Conservation (phyloP, 2,329 filamentous ascomycete species). For the Phialophora verrucosa region DNA sequence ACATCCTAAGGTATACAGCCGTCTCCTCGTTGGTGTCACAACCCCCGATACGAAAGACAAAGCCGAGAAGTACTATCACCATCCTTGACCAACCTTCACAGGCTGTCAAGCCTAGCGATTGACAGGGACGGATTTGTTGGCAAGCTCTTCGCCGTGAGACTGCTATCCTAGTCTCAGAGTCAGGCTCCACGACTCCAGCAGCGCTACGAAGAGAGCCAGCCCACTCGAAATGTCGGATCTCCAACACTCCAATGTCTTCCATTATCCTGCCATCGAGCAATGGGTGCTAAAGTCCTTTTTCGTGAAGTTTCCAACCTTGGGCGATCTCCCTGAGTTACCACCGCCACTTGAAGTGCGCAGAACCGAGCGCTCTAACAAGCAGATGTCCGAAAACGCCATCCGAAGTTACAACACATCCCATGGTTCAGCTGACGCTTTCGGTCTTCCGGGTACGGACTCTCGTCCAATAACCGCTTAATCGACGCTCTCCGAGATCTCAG, state of each 20-base stretch:
- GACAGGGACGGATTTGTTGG: background rate
- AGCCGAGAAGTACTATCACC: background rate
- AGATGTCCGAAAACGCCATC: background rate
- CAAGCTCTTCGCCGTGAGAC: background rate
- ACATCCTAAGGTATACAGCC: background rate
- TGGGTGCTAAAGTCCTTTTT: background rate
- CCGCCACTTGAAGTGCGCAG: background rate
- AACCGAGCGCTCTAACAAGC: background rate
- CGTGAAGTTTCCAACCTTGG: background rate
- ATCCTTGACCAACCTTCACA: background rate
- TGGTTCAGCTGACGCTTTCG: conserved; percentile 3
- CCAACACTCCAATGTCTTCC: background rate
- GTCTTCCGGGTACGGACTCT: conserved; percentile 5
- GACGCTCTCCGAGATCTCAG: conserved; percentile 7
- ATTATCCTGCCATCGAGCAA: background rate
- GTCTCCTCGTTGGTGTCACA: background rate
- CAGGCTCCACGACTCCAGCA: background rate
- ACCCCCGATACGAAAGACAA: background rate
- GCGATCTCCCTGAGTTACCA: background rate
- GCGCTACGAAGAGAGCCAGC: background rate
- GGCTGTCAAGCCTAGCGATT: background rate
- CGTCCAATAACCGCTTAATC: conserved; percentile 6
- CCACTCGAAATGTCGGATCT: background rate
- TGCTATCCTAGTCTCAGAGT: background rate
- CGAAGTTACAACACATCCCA: background rate